These are phyloP conservation scores for Exophiala sideris DNA, from an alignment of 2,329 filamentous ascomycete species.

Conservation along the genomic window DNA sequence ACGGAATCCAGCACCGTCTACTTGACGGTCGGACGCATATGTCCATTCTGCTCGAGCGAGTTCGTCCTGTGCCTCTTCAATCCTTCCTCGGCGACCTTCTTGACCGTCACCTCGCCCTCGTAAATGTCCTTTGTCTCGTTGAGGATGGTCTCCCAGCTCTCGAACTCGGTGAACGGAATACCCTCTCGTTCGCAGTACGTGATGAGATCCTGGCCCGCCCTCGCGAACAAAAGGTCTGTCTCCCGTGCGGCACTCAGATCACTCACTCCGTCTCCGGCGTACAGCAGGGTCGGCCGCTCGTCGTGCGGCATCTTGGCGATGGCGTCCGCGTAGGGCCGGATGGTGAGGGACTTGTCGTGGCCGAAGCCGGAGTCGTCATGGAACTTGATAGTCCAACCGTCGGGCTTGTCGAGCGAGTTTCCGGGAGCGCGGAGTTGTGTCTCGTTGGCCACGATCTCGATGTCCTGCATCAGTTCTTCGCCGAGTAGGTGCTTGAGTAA, in stretches of 20 bases:
- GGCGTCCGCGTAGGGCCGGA: constrained; percentile 71
- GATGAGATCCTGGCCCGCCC: constrained; percentile 84
- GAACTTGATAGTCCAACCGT: constrained; percentile 83
- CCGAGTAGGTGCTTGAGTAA: constrained; percentile 78
- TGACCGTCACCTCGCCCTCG: constrained; percentile 66
- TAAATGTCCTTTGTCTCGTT: constrained; percentile 71
- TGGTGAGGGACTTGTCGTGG: constrained; percentile 94
- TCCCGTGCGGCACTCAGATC: constrained; percentile 89
- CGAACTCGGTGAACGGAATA: constrained; percentile 83
- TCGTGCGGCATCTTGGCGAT: constrained; percentile 57
- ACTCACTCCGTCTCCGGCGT: constrained; percentile 91
- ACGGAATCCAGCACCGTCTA: not conserved
- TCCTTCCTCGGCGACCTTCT: constrained; percentile 60
- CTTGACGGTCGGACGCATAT: constrained; percentile 13
- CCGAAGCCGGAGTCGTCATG: constrained; percentile 79
- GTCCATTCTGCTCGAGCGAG: constrained; percentile 20
- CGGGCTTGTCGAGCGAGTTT: constrained; percentile 72
- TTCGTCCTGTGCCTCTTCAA: constrained; percentile 26
- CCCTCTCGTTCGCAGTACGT: constrained; percentile 79
- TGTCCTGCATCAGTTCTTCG: constrained; percentile 64
- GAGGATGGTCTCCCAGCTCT: constrained; percentile 77
- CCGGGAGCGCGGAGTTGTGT: constrained; percentile 63
- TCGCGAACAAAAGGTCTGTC: constrained; percentile 90
- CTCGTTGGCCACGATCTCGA: constrained; percentile 89
- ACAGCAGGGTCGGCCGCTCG: constrained; percentile 79